phyloP scores from a whole-genome alignment of 768 basidiomycete genomes.

The Boletus tylopilopsis region DNA sequence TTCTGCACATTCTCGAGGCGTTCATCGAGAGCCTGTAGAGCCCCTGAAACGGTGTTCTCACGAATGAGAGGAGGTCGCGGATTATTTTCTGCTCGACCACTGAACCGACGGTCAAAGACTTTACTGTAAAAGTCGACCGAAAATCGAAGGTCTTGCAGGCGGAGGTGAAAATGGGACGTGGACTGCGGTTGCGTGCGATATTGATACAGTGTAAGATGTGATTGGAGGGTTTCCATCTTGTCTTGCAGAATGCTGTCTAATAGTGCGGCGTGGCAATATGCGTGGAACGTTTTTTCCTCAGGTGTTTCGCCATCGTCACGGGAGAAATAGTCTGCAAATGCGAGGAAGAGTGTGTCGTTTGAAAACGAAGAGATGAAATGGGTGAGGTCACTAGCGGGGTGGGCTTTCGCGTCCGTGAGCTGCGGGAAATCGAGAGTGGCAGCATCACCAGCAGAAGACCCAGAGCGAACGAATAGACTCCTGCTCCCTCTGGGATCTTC shows the following conservation, averaged over 20 bases:
- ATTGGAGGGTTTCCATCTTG: conserved; percentile 74
- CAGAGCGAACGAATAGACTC: conserved; percentile 85
- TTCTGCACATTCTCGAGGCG: conserved; percentile 43
- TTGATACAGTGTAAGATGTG: conserved; percentile 68
- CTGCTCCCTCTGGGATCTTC: conserved; percentile 93
- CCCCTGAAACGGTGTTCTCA: conserved; percentile 66
- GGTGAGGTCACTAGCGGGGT: conserved; percentile 70
- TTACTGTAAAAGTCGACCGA: conserved; percentile 73
- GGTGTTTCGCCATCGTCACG: conserved; percentile 56
- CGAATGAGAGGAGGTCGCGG: conserved; percentile 64
- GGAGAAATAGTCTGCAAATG: conserved; percentile 78
- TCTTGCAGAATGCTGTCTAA: conserved; percentile 91
- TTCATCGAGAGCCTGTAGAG: conserved; percentile 58
- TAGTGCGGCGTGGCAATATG: conserved; percentile 71
- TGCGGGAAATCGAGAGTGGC: conserved; percentile 85
- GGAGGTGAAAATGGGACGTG: conserved; percentile 61
- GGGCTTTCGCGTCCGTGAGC: conserved; percentile 58
- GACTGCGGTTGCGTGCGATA: conserved; percentile 59
- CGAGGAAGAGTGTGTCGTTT: conserved; percentile 72
- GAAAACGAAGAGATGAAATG: conserved; percentile 88
- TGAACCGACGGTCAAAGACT: conserved; percentile 71
- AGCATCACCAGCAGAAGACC: conserved; percentile 78
- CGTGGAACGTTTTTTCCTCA: conserved; percentile 59
- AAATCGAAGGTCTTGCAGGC: conserved; percentile 71
- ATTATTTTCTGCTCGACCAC: conserved; percentile 65